Conservation (phyloP, 306 rosid genomes). For the Lotus japonicus region DNA sequence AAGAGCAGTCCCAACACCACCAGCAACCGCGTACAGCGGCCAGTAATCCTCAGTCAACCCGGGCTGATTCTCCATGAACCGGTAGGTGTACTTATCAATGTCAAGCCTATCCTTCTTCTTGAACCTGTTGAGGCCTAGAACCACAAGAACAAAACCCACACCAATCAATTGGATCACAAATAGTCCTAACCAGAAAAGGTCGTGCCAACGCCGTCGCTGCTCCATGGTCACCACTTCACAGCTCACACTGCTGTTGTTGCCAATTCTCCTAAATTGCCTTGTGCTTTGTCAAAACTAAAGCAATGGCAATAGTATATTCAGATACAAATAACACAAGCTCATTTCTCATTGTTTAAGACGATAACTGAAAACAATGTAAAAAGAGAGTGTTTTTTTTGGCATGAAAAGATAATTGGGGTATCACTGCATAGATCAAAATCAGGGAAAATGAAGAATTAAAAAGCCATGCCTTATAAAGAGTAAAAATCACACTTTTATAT, state of each 20-base stretch:
- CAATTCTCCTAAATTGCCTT: constrained; percentile 38
- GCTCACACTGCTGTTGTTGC: constrained; percentile 34
- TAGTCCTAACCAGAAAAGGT: constrained; percentile 75
- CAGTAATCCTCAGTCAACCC: constrained; percentile 83
- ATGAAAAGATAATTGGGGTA: neutral
- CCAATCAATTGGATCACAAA: constrained; percentile 68
- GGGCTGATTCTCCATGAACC: constrained; percentile 46
- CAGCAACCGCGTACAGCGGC: constrained; percentile 82
- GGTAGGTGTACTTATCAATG: constrained; percentile 59
- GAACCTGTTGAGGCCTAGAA: constrained; percentile 81
- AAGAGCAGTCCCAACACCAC: constrained; percentile 69
- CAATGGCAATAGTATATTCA: neutral
- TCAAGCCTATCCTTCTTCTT: constrained; percentile 67
- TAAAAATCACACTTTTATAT: neutral
- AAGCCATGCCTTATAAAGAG: neutral
- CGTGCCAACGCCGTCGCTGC: constrained; percentile 72
- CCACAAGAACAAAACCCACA: constrained; percentile 53
- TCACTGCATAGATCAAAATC: neutral
- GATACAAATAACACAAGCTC: neutral
- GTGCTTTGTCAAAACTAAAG: constrained; percentile 32
- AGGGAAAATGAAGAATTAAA: neutral
- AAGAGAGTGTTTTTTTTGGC: neutral
- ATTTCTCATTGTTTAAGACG: neutral
- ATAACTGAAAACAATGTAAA: neutral
- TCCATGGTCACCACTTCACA: constrained; percentile 46